phyloP scores from a whole-genome alignment of 2,329 filamentous ascomycete genomes.

The Aspergillus awamori region DNA sequence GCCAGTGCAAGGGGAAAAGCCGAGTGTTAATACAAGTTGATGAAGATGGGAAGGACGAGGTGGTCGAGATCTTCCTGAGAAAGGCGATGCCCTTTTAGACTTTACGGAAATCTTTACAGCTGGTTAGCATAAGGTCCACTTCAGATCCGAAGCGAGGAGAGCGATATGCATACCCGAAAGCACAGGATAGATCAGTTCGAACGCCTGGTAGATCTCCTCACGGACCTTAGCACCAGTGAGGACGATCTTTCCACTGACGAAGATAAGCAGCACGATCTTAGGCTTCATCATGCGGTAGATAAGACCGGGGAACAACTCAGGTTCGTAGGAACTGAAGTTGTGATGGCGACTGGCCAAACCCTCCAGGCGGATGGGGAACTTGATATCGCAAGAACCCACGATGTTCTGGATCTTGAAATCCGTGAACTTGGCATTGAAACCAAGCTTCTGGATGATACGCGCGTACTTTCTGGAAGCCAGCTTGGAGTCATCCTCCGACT shows the following conservation, averaged over 20 bases:
- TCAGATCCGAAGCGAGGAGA: not conserved
- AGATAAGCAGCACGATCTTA: slow-evolving; percentile 97
- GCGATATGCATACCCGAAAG: slow-evolving; percentile 68
- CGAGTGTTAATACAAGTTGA: slow-evolving; percentile 34
- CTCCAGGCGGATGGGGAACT: slow-evolving; percentile 97
- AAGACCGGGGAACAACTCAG: slow-evolving; percentile 96
- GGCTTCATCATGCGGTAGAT: slow-evolving; percentile 99
- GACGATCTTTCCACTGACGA: slow-evolving; percentile 97
- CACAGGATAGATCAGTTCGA: slow-evolving; percentile 97
- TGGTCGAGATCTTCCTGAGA: slow-evolving; percentile 24
- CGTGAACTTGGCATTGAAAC: slow-evolving; percentile 99
- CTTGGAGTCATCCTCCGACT: slow-evolving; percentile 97
- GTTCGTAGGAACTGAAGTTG: slow-evolving; percentile 99
- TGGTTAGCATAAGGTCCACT: slow-evolving; percentile 5
- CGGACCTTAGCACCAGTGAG: slow-evolving; percentile 96
- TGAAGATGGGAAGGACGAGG: slow-evolving; percentile 21
- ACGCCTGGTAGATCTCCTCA: slow-evolving; percentile 96
- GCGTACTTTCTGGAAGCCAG: slow-evolving; percentile 96
- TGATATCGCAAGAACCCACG: slow-evolving; percentile 97
- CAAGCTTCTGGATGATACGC: slow-evolving; percentile 98
- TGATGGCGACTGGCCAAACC: slow-evolving; percentile 95
- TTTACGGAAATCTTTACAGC: slow-evolving; percentile 62
- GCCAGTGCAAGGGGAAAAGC: slow-evolving; percentile 21
- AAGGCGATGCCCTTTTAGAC: slow-evolving; percentile 45
- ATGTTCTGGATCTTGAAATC: slow-evolving; percentile 99